Percentiles rank a stretch among this genome's conserved stretches.
phyloP scores from a whole-genome alignment of 805 yeast genomes.

The Pichia gijzeniarum region DNA sequence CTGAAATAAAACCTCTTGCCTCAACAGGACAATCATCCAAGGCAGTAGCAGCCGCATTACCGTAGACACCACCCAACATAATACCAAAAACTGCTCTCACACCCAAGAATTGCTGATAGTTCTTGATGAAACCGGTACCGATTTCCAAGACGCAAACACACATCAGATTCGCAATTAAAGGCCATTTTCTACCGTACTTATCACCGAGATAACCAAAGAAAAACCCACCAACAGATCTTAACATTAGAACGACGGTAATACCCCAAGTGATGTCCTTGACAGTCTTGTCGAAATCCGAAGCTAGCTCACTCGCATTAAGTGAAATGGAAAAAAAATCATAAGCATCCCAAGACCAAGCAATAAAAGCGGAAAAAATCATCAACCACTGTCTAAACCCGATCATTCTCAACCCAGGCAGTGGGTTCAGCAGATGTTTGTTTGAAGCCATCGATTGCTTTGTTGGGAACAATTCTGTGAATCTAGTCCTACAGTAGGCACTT shows the following conservation, averaged over 20 bases:
- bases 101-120: conserved; percentile 51
- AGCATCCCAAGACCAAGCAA: conserved; percentile 63
- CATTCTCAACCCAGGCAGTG: conserved; percentile 48
- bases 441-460: conserved; percentile 33
- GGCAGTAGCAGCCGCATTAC: conserved; percentile 48
- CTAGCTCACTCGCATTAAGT: conserved; percentile 42
- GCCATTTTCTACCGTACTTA: conserved; percentile 55
- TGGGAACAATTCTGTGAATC: conserved; percentile 47
- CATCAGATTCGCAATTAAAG: conserved; percentile 40
- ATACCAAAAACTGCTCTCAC: conserved; percentile 60
- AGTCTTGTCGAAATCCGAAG: conserved; percentile 36
- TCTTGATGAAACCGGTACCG: conserved; percentile 56
- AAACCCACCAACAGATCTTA: conserved; percentile 60
- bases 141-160: conserved; percentile 49
- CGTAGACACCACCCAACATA: conserved; percentile 51
- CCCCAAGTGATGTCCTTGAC: conserved; percentile 59
- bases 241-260: conserved; percentile 60
- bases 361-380: conserved; percentile 46
- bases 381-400: conserved; percentile 52
- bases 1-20: conserved; percentile 55
- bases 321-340: conserved; percentile 57
- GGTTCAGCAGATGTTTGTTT: conserved; percentile 46
- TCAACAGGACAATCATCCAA: conserved; percentile 46
- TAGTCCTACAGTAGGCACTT: conserved; percentile 34
- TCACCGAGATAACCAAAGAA: conserved; percentile 57